Base-by-base conservation (phyloP, 2,329 filamentous ascomycete genomes). In the Exophiala aquamarina region DNA sequence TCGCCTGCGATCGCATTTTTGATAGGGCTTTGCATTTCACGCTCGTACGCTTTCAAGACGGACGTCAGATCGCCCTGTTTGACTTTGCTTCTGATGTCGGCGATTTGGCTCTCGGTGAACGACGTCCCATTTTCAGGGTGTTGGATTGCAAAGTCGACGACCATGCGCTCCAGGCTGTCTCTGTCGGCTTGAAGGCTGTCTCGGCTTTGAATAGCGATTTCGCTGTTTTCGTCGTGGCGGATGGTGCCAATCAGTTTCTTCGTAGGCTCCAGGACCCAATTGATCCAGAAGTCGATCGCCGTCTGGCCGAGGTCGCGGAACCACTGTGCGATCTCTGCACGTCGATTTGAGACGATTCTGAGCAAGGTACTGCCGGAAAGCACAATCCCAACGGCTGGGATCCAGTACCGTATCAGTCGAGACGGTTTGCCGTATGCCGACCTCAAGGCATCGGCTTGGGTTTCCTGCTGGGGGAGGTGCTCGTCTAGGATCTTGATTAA, bases 191-290 rank as follows among this genome's bases (percentile, higher is more conserved):
- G 84, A 17, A 98, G 78, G 57, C 90, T 96, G 57, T 92, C 86
- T 49, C 89, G 88, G 70, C 90, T 96, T 87, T 98, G 93, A 56
- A 98, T 87, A 35, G 92, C 93, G 56, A 98, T 92, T 64, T 97
- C 92, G 63, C 89, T 95, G 57, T 84, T 86, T 60, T 88, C 83
- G 61, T 97, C 89, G 66, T 97, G 93, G 4, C 92, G 84, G 57
- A 98, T 97, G 0, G 93, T 98, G 39, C 86, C 84, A 48, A 98
- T 81, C 14, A 98, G 77, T 64, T 89, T 92, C 59, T 82, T 82
- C 1, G 83, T 76, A 0, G 93, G 93, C 55, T 95, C 86, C 9
- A 98, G 73, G 3, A 98, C 86, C 93, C 93, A 98, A 66, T 98
- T 98, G 50, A 84, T 76, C 87, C 91, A 96, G 64, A 98, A 98